Evolutionary conservation across 345 rosid genomes (phyloP).

Genomic region (Theobroma cacao): DNA sequence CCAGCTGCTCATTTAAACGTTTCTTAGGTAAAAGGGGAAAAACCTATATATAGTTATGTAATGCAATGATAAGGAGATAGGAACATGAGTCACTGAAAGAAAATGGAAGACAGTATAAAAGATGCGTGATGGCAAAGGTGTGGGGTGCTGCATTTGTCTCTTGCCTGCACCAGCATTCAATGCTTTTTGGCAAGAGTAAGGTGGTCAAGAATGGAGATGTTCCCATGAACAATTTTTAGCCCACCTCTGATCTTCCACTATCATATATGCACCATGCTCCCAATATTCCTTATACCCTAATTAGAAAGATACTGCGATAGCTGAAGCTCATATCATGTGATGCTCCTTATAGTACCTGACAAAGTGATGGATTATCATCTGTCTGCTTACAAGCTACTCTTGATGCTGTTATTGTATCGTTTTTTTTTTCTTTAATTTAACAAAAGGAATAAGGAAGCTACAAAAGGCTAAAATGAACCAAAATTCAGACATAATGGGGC

Average conservation of each 20-base stretch:
- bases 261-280: neutral
- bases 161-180: slow-evolving; percentile 14
- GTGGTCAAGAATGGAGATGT: neutral
- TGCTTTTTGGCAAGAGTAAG: slow-evolving; percentile 7
- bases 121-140: neutral
- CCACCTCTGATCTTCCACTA: too few species aligned
- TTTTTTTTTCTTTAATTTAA: neutral
- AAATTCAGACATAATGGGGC: neutral
- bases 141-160: slow-evolving; percentile 15
- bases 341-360: neutral
- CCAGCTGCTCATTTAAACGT: neutral
- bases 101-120: neutral
- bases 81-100: neutral
- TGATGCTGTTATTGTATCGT: neutral
- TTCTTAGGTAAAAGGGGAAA: neutral
- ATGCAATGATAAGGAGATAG: neutral
- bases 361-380: neutral
- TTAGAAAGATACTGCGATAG: neutral
- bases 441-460: neutral
- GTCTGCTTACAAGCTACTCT: neutral
- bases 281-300: neutral
- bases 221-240: neutral
- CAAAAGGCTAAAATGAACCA: neutral
- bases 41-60: neutral
- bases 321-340: neutral